A percentile compares a stretch with the other conserved stretches of the same genome.
phyloP scores from a whole-genome alignment of 2,329 filamentous ascomycete genomes.

The Arthrinium puccinioides region DNA sequence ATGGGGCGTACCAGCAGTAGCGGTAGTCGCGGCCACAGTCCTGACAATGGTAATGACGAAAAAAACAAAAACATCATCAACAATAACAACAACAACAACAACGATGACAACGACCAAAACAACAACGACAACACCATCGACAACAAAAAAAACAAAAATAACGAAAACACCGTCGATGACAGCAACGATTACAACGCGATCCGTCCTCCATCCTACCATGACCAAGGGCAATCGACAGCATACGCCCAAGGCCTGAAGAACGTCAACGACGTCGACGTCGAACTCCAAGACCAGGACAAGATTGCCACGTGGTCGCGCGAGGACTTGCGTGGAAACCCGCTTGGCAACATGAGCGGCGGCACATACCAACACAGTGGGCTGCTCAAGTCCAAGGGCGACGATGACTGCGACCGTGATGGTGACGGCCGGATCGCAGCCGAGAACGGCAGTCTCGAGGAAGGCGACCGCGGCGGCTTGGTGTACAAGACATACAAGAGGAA shows the following conservation, averaged over 20 bases:
- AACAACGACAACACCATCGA: neutral
- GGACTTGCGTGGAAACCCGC: too few relatives aligned
- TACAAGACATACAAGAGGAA: constrained; percentile 64
- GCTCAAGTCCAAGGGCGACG: too few relatives aligned
- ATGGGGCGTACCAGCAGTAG: too few relatives aligned
- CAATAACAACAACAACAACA: constrained; percentile 1
- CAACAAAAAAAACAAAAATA: constrained; percentile 13
- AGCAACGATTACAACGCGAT: too few relatives aligned
- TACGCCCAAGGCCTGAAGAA: neutral
- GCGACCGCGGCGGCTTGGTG: constrained; percentile 9
- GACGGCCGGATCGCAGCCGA: constrained; percentile 8
- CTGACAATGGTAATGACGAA: too few relatives aligned
- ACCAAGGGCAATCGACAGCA: neutral
- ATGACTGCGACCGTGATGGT: constrained; percentile 8
- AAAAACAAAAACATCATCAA: too few relatives aligned
- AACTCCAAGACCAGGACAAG: constrained; percentile 1
- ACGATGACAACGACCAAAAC: neutral
- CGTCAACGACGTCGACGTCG: neutral
- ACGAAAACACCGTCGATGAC: neutral
- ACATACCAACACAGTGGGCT: too few relatives aligned
- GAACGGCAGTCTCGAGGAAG: constrained; percentile 7
- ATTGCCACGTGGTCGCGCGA: constrained; percentile 11
- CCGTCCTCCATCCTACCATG: neutral
- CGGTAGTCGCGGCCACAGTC: too few relatives aligned
- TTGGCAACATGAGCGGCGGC: too few relatives aligned